phyloP scores from a whole-genome alignment of 2,329 filamentous ascomycete genomes.

The Xylariales sp. region DNA sequence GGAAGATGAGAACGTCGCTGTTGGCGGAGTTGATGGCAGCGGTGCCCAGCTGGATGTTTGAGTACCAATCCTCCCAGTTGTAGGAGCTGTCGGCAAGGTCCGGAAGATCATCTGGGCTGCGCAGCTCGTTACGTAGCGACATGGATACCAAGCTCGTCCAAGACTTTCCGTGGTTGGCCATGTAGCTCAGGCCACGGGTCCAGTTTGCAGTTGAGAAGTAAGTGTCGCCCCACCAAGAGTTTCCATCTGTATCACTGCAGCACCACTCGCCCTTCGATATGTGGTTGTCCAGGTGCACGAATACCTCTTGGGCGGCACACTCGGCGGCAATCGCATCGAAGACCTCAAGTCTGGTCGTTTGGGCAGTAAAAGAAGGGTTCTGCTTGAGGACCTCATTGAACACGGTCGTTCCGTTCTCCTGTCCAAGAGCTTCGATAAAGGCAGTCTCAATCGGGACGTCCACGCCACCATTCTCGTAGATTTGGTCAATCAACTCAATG shows the following conservation, averaged over 20 bases:
- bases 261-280: constrained; percentile 57
- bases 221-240: constrained; percentile 57
- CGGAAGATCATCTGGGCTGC: constrained; percentile 33
- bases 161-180: constrained; percentile 50
- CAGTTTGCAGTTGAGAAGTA: constrained; percentile 57
- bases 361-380: constrained; percentile 50
- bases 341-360: constrained; percentile 43
- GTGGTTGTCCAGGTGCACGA: constrained; percentile 59
- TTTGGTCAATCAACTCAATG: constrained; percentile 60
- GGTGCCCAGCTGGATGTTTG: constrained; percentile 42
- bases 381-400: constrained; percentile 47
- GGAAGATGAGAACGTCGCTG: constrained; percentile 49
- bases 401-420: constrained; percentile 44
- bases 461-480: constrained; percentile 41
- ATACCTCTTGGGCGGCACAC: constrained; percentile 48
- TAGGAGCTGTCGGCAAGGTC: constrained; percentile 34
- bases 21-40: constrained; percentile 47
- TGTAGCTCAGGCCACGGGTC: constrained; percentile 55
- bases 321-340: constrained; percentile 61
- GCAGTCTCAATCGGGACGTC: constrained; percentile 42
- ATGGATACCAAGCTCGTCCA: constrained; percentile 46
- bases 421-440: constrained; percentile 40
- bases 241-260: constrained; percentile 49
- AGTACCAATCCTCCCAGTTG: constrained; percentile 55
- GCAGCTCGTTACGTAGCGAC: constrained; percentile 50